Evolutionary conservation across 2,329 filamentous ascomycete genomes (phyloP).

Genomic region (Aspergillus caelatus): DNA sequence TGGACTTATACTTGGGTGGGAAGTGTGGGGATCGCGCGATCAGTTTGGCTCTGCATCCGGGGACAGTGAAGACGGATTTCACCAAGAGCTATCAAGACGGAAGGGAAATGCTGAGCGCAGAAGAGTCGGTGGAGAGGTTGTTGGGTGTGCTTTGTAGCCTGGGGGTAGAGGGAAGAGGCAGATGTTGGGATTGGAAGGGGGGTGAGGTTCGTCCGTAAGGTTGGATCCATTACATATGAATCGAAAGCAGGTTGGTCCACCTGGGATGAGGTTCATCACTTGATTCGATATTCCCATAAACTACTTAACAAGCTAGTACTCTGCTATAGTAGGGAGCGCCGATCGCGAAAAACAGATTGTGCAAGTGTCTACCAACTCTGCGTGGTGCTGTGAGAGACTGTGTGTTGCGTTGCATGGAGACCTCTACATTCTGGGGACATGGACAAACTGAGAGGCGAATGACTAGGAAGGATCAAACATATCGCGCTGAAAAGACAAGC

Average conservation of each 20-base stretch:
- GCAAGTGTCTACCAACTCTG: background rate
- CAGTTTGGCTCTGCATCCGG: slow-evolving; percentile 70
- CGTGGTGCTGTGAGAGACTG: too few relatives aligned
- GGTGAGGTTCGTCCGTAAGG: slow-evolving; percentile 46
- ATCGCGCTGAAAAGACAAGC: too few relatives aligned
- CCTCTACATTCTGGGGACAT: too few relatives aligned
- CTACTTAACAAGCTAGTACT: too few relatives aligned
- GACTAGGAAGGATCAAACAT: too few relatives aligned
- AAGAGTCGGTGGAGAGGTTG: slow-evolving; percentile 68
- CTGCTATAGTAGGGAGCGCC: too few relatives aligned
- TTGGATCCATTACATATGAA: background rate
- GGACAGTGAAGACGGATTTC: slow-evolving; percentile 76
- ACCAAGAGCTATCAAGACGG: slow-evolving; percentile 72
- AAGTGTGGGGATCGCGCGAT: slow-evolving; percentile 63
- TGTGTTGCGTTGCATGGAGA: too few relatives aligned
- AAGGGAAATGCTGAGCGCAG: slow-evolving; percentile 69
- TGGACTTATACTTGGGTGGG: slow-evolving; percentile 60
- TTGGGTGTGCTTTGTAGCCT: slow-evolving; percentile 59
- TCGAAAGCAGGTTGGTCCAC: too few relatives aligned
- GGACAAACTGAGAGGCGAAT: too few relatives aligned
- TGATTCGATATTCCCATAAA: too few relatives aligned
- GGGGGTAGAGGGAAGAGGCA: slow-evolving; percentile 56
- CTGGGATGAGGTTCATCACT: too few relatives aligned
- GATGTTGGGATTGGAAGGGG: slow-evolving; percentile 71
- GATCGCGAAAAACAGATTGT: background rate